Base-by-base conservation (phyloP, 192 early-diverging fungal genomes). In the Backusella mclennaniae region DNA sequence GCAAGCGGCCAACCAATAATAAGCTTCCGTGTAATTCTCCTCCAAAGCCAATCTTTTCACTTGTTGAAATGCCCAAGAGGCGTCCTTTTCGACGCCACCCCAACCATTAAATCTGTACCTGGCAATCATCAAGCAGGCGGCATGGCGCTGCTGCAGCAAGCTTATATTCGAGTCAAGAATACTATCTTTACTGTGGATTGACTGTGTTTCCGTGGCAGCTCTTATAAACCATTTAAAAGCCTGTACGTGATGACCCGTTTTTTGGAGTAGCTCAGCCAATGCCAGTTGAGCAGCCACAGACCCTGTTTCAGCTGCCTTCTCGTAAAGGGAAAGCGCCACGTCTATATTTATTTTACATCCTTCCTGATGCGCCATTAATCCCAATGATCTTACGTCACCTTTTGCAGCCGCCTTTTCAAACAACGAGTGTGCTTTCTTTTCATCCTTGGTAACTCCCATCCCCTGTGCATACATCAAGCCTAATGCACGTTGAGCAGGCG, bases 381-480 rank as follows among this genome's bases (percentile, higher is more conserved):
- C 69, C 26, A 81, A 35, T 21, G 83, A 75, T 38, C 31, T 29
- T 6, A 74, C 12, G 49, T 85, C 79, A 17, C 82, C 82, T 39
- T 80, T 69, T 29, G 66, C 69, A 15, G 78, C 84, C 17, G 85
- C 83, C 38, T 78, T 78, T 63, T 69, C 69, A 44, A 78, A 86
- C 66, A 82, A 82, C 6, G 35, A 36, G 71, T 73, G 69, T 1
- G 83, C 80, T 39, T 70, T 66, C 2, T 67, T 23, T 31, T 79
- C 23, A 42, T 79, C 73, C 41, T 77, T 69, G 19, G 39, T 35
- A 31, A 75, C 66, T 23, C 67, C 63, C n/a, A 68, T 66, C 2
- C 76, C 83, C 31, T 74, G 41, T 49, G 73, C 69, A 56, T 82
- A 82, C 75, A 84, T 76, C 23, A 76, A 29, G 1, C 80, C 83